These are phyloP conservation scores for Pulveroboletus ravenelii DNA, from an alignment of 768 basidiomycete species.

Conservation along the genomic window DNA sequence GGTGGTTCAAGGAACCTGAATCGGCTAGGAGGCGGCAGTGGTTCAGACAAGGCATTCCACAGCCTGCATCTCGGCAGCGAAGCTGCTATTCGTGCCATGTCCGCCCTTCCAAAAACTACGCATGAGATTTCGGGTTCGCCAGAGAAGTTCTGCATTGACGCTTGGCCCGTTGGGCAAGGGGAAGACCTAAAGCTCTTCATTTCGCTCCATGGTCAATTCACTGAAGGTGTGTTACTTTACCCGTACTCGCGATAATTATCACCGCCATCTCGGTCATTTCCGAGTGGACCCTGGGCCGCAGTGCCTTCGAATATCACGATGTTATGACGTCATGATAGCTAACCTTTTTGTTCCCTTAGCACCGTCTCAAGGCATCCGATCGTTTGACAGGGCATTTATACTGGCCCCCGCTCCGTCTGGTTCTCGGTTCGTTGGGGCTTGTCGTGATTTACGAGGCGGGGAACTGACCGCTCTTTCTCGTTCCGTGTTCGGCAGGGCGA, in stretches of 20 bases:
- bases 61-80: slow-evolving; percentile 73
- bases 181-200: slow-evolving; percentile 55
- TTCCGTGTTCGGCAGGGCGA: slow-evolving; percentile 49
- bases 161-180: slow-evolving; percentile 70
- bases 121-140: slow-evolving; percentile 79
- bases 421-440: slow-evolving; percentile 61
- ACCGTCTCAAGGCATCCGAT: slow-evolving; percentile 74
- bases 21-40: slow-evolving; percentile 55
- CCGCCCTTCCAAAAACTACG: slow-evolving; percentile 65
- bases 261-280: slow-evolving; percentile 12
- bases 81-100: slow-evolving; percentile 54
- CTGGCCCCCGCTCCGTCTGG: slow-evolving; percentile 75
- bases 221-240: slow-evolving; percentile 63
- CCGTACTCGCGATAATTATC: slow-evolving; percentile 7
- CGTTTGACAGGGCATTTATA: slow-evolving; percentile 91
- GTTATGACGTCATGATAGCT: slow-evolving; percentile 18
- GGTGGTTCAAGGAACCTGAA: slow-evolving; percentile 74
- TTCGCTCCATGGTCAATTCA: slow-evolving; percentile 85
- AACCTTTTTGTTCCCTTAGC: slow-evolving; percentile 36
- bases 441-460: neutral
- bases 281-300: slow-evolving; percentile 3
- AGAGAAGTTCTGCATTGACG: slow-evolving; percentile 83
- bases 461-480: slow-evolving; percentile 7
- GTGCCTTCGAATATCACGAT: neutral
- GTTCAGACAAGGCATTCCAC: slow-evolving; percentile 55